Evolutionary conservation across 192 early-diverging fungal genomes (phyloP).

Genomic region (Coemansia sp.): DNA sequence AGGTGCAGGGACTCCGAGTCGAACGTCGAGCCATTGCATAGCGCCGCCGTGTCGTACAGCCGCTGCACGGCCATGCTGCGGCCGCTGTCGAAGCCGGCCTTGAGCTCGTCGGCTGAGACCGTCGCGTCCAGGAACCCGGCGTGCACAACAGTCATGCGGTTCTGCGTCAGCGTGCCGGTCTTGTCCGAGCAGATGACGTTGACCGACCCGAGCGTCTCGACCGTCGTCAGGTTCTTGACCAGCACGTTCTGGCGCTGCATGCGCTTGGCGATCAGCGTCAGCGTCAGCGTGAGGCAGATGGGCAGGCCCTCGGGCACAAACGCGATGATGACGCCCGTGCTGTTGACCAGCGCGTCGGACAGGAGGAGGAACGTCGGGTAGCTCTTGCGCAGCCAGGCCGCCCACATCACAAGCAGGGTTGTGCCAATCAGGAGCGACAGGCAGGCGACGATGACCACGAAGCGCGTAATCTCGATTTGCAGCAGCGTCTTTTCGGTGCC

Average conservation of each 20-base stretch:
- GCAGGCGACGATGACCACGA: constrained; percentile 76
- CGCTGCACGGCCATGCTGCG: neutral
- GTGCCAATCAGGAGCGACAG: constrained; percentile 82
- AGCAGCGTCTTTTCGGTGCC: constrained; percentile 75
- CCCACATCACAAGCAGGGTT: constrained; percentile 93
- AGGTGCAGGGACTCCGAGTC: constrained; percentile 51
- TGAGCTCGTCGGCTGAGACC: constrained; percentile 2
- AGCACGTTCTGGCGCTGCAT: constrained; percentile 98
- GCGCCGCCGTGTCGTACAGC: constrained; percentile 30
- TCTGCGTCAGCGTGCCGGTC: constrained; percentile 93
- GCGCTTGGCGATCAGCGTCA: constrained; percentile 89
- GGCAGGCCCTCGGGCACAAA: constrained; percentile 99
- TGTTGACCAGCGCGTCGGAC: constrained; percentile 50
- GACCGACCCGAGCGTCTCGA: constrained; percentile 93
- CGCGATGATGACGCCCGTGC: constrained; percentile 77
- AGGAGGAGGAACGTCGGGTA: constrained; percentile 94
- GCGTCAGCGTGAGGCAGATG: constrained; percentile 91
- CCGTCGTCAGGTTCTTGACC: constrained; percentile 93
- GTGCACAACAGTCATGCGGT: constrained; percentile 95
- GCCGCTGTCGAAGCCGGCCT: neutral
- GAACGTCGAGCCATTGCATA: constrained; percentile 71
- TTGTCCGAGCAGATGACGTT: constrained; percentile 97
- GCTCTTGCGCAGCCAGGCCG: constrained; percentile 90
- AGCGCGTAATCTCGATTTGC: constrained; percentile 86
- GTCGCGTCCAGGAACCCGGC: constrained; percentile 16